Evolutionary conservation across 768 basidiomycete species (phyloP), one percentile per base, ranked within the genome.

Genomic region (Galerina sulciceps): DNA sequence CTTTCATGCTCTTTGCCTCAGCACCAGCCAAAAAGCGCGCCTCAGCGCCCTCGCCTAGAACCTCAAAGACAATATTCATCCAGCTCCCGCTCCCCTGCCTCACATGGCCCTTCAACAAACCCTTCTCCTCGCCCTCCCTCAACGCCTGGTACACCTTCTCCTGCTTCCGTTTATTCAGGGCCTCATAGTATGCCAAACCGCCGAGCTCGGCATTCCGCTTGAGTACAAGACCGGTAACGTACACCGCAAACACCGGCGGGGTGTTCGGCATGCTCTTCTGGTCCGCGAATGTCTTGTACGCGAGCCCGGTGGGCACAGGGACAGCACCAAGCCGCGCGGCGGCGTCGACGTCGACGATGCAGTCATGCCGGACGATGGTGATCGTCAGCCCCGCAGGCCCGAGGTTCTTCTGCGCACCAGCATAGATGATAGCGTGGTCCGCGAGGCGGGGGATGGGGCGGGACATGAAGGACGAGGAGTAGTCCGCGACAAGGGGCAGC

Each of bases 331-430:
- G 79, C 67, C 77, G 79, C 13, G 86, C 83, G 0, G 93, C 90
- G 2, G 86, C 87, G 65, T 94, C 90, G 47, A 93, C 89, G 70
- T 92, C 93, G 69, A 96, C 94, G 68, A 98, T 79, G 71, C 96
- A 90, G 75, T 97, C 95, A 58, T 96, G 86, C n/a, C 93, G 86
- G 18, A 98, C 93, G 76, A 99, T 97, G 65, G 96, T 78, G 72
- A 99, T 85, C 13, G 94, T 94, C 20, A 97, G 78, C 1, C 97
- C 97, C 0, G 97, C 89, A 2, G 97, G 97, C 8, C 96, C 96
- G 50, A 99, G 78, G 73, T 99, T 99, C 81, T 99, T 99, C 77
- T 99, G 97, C 20, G 91, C 97, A 46, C 97, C 97, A 6, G 96
- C 97, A 71, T 89, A 99, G 67, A 99, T 90, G 69, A 99, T 81